Conservation (phyloP, 2,329 filamentous ascomycete species). For the Alternaria solani region DNA sequence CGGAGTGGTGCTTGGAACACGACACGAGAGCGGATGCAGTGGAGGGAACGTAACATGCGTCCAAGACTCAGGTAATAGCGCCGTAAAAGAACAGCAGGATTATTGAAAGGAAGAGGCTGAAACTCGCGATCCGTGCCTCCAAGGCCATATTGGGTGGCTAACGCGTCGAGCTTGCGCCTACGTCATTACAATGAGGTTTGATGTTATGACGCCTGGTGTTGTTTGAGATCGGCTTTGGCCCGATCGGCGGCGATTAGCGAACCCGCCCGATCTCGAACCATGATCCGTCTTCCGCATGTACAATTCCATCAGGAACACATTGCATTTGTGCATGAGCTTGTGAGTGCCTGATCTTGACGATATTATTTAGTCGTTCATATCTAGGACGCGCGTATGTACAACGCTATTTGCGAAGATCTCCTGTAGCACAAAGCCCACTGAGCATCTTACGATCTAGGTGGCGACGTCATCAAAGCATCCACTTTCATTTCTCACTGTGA, state of each 20-base stretch:
- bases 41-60: constrained; percentile 43
- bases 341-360: neutral
- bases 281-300: neutral
- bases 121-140: constrained; percentile 14
- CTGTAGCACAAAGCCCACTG: neutral
- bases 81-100: constrained; percentile 6
- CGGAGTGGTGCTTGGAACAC: constrained; percentile 25
- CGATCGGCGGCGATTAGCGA: constrained; percentile 21
- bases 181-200: constrained; percentile 28
- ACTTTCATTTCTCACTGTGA: neutral
- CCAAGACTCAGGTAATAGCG: constrained; percentile 15
- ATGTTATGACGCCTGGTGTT: constrained; percentile 22
- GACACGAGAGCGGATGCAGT: constrained; percentile 23
- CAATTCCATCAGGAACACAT: neutral
- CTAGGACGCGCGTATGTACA: neutral
- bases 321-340: neutral
- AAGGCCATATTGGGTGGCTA: constrained; percentile 24
- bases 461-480: neutral
- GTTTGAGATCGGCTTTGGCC: constrained; percentile 14
- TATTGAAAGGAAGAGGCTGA: constrained; percentile 4
- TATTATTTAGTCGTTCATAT: too few species aligned
- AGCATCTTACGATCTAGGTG: neutral
- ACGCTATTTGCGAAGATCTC: neutral
- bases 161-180: constrained; percentile 34
- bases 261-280: constrained; percentile 8